Evolutionary conservation across 2,329 filamentous ascomycete species (phyloP), one percentile per base, ranked within the genome.

Genomic region (Verticillium nubilum): DNA sequence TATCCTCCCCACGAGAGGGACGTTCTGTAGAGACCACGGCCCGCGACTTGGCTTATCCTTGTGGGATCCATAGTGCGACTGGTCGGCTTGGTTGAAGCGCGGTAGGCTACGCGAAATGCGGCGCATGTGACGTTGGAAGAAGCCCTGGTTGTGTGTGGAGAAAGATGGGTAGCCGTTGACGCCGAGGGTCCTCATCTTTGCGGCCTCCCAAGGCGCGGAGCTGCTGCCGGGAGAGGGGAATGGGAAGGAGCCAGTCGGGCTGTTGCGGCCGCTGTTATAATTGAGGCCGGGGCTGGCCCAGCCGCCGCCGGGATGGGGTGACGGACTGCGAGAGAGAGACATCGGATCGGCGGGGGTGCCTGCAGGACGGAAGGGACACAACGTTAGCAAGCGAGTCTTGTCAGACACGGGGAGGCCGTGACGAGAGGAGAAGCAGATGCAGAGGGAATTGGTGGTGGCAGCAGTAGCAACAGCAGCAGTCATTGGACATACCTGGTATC

Each of bases 311-410:
- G 87, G 89, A 63, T 86, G 84, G 63, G 93, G 94, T 59, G 92
- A 97, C 56, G 93, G 91, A 70, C 91, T 96, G 76, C 92, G 87
- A 66, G 92, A 95, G 63, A 94, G 78, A 66, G 90, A 90, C 93
- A 97, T 97, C 68, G 78, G 76, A 65, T 74, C 69, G 67, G 76
- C 80, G 52, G 85, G 81, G 57, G 81, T 86, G 69, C 83, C 80
- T 83, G 73, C 60, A 67, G 60, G 33, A 53, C 54, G 54, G 54
- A 52, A 56, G 61, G 54, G 61, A 59, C 62, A 64, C 62, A 58
- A 60, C 54, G 61, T 64, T 59, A 64, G 62, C 57, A 60, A 64
- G 61, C 61, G 58, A 57, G 58, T 55, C 59, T 57, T 37, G 52
- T 62, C 47, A 54, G 17, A 57, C 42, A 25, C 26, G 37, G 23